These are phyloP conservation scores for Lecanicillium sp. DNA, from an alignment of 2,329 filamentous ascomycete species.

Conservation along the genomic window DNA sequence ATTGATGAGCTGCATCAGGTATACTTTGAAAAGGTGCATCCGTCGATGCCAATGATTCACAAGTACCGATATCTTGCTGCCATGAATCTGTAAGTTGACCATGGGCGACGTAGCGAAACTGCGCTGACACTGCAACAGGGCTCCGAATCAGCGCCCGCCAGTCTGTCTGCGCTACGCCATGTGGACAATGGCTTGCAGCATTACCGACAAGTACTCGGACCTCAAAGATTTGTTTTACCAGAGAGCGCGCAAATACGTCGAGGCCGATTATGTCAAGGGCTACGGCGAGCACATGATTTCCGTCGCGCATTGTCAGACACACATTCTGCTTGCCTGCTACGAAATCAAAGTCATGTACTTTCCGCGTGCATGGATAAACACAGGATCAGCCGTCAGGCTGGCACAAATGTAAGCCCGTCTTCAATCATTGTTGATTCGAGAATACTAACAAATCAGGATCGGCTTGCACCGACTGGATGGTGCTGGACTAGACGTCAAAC, in stretches of 20 bases:
- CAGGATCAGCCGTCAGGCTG: slow-evolving; percentile 71
- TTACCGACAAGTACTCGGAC: slow-evolving; percentile 70
- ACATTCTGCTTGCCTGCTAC: slow-evolving; percentile 70
- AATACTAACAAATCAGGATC: slow-evolving; percentile 62
- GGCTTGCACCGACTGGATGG: slow-evolving; percentile 84
- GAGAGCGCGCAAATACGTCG: slow-evolving; percentile 80
- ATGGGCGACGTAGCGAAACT: neutral
- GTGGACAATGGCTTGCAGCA: slow-evolving; percentile 86
- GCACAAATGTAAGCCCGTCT: slow-evolving; percentile 61
- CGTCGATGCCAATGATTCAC: slow-evolving; percentile 81
- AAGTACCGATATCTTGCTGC: slow-evolving; percentile 78
- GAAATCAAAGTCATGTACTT: slow-evolving; percentile 99
- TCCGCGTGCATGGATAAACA: slow-evolving; percentile 88
- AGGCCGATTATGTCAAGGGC: slow-evolving; percentile 83
- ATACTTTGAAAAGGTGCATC: slow-evolving; percentile 87
- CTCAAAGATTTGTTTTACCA: slow-evolving; percentile 86
- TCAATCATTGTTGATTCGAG: slow-evolving; percentile 19
- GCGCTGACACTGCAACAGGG: slow-evolving; percentile 31
- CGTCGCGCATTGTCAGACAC: slow-evolving; percentile 77
- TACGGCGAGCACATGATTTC: slow-evolving; percentile 86
- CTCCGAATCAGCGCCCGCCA: slow-evolving; percentile 78
- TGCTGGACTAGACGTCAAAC: slow-evolving; percentile 77
- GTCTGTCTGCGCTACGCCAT: slow-evolving; percentile 88
- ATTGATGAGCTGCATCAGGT: slow-evolving; percentile 84
- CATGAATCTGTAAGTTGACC: slow-evolving; percentile 61